Evolutionary conservation across 106 monocot genomes (phyloP), one percentile per base, ranked within the genome.

Genomic region (Dendrobium nobile): DNA sequence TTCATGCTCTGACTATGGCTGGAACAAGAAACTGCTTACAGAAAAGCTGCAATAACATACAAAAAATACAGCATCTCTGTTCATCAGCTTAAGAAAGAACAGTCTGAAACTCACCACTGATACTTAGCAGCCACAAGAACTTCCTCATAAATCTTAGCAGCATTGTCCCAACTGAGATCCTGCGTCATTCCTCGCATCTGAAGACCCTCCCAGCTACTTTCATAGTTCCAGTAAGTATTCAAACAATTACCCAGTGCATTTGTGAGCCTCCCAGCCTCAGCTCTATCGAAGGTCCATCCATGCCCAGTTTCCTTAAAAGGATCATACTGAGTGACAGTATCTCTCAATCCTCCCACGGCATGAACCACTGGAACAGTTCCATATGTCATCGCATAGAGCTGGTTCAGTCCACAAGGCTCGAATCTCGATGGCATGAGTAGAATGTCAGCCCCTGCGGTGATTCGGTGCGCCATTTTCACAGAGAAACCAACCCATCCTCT

Each of bases 371-470:
- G 96, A 43, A 96, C 48, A 2, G 96, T 96, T 40, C 96, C 96
- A 59, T 93, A 93, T 47, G 64, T 82, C 93, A 96, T 93, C 0
- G 92, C 96, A 44, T 96, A 93, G 1, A 96, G 92, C 82, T 96
- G 93, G 83, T 96, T 96, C 78, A 96, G 87, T 20, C 96, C 96
- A 56, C 96, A 96, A 13, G 96, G 96, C 80, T 96, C 93, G 16
- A 92, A 96, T 77, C 94, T 85, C 16, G 96, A 97, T 5, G 96
- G 96, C 96, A 97, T 97, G 72, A 97, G 11, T 3, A 97, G 78
- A 28, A 92, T 24, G 9, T 97, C 96, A 0, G 90, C 90, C 17
- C 94, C 96, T 2, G 96, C 94, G 1, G 92, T 97, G 61, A 97
- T 90, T 15, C 96, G 77, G 31, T 97, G 96, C 17, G 96, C 93